Evolutionary conservation across 768 basidiomycete species (phyloP).

Genomic region (Leccinum aurantiacum): DNA sequence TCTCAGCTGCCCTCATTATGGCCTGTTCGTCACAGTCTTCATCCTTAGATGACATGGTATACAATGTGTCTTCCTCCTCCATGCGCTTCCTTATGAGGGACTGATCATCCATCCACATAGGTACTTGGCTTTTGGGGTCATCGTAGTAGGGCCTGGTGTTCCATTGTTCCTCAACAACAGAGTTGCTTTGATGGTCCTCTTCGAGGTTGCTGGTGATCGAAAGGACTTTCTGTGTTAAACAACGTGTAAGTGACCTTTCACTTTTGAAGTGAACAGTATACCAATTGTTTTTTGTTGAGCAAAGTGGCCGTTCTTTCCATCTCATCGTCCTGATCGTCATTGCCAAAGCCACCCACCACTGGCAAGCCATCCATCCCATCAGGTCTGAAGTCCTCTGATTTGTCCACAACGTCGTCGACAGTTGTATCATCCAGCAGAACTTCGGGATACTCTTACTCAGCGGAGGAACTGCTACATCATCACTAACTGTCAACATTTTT

Average conservation of each 20-base stretch:
- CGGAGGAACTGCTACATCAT: not conserved
- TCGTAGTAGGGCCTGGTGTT: no score
- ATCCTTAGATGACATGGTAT: no score
- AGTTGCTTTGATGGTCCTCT: not conserved
- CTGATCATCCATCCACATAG: not conserved
- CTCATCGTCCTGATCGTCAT: not conserved
- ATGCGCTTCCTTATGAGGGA: not conserved
- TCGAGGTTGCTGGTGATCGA: not conserved
- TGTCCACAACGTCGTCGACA: not conserved
- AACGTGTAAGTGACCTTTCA: not conserved
- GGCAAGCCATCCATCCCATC: not conserved
- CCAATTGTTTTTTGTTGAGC: not conserved
- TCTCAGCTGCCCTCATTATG: no score
- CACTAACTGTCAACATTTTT: not conserved
- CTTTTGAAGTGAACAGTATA: not conserved
- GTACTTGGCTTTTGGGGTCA: no score
- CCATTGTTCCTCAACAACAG: no score
- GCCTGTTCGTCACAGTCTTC: not conserved
- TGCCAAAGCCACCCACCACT: not conserved
- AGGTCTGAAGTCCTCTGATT: not conserved
- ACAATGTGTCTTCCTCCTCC: not conserved
- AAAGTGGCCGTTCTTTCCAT: not conserved
- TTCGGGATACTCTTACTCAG: not conserved
- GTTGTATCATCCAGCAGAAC: not conserved
- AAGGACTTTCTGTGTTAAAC: not conserved